Conservation (phyloP, 192 early-diverging fungal genomes). For the Obelidium mucronatum region DNA sequence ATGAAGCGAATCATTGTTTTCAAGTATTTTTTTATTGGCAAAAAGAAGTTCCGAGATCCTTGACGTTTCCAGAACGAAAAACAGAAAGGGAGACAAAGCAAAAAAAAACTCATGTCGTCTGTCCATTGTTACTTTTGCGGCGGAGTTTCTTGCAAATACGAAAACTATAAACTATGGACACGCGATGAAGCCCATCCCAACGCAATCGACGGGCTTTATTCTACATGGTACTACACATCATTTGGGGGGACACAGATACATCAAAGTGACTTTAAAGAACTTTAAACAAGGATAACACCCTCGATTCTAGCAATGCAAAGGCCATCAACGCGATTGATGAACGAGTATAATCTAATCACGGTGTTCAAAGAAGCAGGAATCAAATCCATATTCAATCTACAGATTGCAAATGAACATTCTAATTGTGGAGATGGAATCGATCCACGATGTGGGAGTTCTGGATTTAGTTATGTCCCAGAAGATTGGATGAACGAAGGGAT, state of each 20-base stretch:
- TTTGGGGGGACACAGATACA: neutral
- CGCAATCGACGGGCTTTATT: conserved; percentile 55
- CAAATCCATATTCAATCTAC: conserved; percentile 53
- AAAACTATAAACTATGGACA: conserved; percentile 53
- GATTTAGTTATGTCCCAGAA: conserved; percentile 55
- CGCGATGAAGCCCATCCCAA: conserved; percentile 38
- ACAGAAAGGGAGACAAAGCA: neutral
- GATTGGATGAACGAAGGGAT: conserved; percentile 53
- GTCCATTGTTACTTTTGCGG: conserved; percentile 57
- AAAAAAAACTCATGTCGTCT: conserved; percentile 40
- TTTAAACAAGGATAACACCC: conserved; percentile 47
- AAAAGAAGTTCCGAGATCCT: neutral
- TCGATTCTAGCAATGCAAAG: conserved; percentile 57
- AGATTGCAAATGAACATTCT: conserved; percentile 52
- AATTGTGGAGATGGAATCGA: conserved; percentile 54
- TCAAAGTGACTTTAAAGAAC: conserved; percentile 19
- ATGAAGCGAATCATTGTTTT: too few species aligned
- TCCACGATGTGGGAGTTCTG: conserved; percentile 37
- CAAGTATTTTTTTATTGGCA: neutral
- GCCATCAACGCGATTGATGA: conserved; percentile 51
- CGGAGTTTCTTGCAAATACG: conserved; percentile 55
- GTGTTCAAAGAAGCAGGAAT: conserved; percentile 39
- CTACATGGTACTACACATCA: conserved; percentile 34
- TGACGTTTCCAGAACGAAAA: neutral
- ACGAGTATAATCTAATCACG: conserved; percentile 33